Evolutionary conservation across 352 stramenopile species (phyloP).

Genomic region (Pythium dissotocum): DNA sequence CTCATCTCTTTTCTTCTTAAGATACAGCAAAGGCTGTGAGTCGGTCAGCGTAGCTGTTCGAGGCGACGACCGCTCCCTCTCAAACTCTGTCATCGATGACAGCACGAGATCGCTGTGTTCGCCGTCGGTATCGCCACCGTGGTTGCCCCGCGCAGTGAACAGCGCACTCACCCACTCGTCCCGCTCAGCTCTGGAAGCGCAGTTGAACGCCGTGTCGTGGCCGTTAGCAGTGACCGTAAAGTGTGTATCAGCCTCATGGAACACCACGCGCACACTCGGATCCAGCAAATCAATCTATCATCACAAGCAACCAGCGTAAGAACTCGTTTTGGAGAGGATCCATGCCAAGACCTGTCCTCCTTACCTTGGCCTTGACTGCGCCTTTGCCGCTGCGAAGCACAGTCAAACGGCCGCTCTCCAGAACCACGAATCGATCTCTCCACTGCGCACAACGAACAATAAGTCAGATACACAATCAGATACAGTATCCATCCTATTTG

Average conservation of each 20-base stretch:
- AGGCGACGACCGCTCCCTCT: constrained; percentile 30
- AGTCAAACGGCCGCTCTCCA: constrained; percentile 48
- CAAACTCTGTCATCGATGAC: constrained; percentile 44
- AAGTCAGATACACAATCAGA: not conserved
- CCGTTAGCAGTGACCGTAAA: constrained; percentile 51
- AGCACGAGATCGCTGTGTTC: constrained; percentile 46
- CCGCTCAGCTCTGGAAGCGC: constrained; percentile 41
- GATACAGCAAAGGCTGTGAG: not conserved
- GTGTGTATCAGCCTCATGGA: constrained; percentile 59
- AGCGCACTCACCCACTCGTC: constrained; percentile 68
- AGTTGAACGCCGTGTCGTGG: constrained; percentile 52
- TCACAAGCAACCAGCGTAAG: no score
- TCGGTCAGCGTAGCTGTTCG: constrained; percentile 1
- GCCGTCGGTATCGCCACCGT: constrained; percentile 36
- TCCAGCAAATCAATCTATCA: constrained; percentile 63
- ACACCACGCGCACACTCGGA: constrained; percentile 51
- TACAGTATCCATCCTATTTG: no score
- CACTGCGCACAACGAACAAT: constrained; percentile 35
- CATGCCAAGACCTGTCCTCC: not conserved
- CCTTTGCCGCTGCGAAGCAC: constrained; percentile 48
- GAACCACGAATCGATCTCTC: constrained; percentile 63
- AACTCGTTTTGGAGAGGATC: not conserved
- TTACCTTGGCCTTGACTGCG: constrained; percentile 63
- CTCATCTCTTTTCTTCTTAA: not conserved
- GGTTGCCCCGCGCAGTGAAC: constrained; percentile 44